These are phyloP conservation scores for Thozetella sp. DNA, from an alignment of 495 filamentous ascomycete species.

Conservation along the genomic window DNA sequence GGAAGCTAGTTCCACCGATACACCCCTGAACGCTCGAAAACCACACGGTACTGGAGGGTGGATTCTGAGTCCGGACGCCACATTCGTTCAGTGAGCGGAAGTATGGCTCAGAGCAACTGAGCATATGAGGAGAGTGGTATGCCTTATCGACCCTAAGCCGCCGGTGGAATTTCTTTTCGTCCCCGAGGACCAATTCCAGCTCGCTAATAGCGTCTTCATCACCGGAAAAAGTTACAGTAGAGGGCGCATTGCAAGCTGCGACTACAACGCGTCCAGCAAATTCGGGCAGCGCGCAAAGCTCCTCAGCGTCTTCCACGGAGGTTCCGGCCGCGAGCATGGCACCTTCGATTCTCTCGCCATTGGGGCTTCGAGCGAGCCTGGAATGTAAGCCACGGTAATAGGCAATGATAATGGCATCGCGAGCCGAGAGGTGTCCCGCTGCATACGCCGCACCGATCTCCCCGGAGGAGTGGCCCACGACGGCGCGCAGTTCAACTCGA, in stretches of 20 bases:
- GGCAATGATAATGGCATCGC: conserved; percentile 48
- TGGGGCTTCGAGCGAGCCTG: conserved; percentile 8
- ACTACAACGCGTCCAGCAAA: conserved; percentile 33
- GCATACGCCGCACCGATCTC: conserved; percentile 58
- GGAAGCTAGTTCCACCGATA: conserved; percentile 7
- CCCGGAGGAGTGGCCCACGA: conserved; percentile 63
- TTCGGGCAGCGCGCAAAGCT: conserved; percentile 24
- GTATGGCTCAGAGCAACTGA: conserved; percentile 22
- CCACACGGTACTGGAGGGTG: conserved; percentile 26
- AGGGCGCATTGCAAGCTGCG: conserved; percentile 47
- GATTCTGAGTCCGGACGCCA: conserved; percentile 1
- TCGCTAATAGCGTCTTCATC: conserved; percentile 33
- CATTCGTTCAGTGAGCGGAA: conserved; percentile 10
- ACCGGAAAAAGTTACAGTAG: conserved; percentile 49
- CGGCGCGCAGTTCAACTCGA: conserved; percentile 39
- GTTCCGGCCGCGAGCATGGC: conserved; percentile 56
- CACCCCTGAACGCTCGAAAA: conserved; percentile 19
- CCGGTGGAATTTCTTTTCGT: conserved; percentile 41
- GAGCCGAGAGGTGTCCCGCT: conserved; percentile 28
- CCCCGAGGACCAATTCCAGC: conserved; percentile 38
- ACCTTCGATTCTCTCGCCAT: conserved; percentile 22
- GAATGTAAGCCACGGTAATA: conserved; percentile 47
- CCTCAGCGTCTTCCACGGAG: conserved; percentile 36
- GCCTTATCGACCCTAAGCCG: conserved; percentile 47
- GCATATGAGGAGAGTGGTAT: conserved; percentile 59